These are phyloP conservation scores for Erodium moschatum DNA, from an alignment of 441 rosid species.

Conservation along the genomic window DNA sequence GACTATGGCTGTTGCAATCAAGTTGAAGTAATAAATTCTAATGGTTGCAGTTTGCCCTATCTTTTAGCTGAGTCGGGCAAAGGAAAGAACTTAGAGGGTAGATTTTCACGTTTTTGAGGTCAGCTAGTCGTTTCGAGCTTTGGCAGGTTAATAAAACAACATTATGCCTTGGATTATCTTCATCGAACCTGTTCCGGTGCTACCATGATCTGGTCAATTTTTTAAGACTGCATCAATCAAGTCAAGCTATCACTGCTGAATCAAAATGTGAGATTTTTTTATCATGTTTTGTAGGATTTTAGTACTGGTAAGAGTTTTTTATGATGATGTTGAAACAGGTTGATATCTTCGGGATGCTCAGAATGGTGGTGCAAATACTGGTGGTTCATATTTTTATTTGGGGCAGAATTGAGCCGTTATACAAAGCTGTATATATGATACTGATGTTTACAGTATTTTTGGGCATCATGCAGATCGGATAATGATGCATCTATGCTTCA, in stretches of 20 bases:
- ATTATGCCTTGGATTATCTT: background rate
- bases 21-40: constrained; percentile 1
- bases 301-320: background rate
- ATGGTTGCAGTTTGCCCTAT: background rate
- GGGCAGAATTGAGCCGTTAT: background rate
- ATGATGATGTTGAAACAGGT: background rate
- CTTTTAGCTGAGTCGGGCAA: background rate
- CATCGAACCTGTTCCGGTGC: too few species aligned
- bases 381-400: background rate
- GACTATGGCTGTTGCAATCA: constrained; percentile 8
- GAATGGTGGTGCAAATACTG: background rate
- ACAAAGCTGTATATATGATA: background rate
- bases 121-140: too few species aligned
- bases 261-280: background rate
- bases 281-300: too few species aligned
- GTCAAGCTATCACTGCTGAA: background rate
- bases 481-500: background rate
- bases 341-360: background rate
- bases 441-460: too few species aligned
- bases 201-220: background rate
- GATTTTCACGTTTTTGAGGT: background rate
- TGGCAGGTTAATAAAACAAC: background rate
- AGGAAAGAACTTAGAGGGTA: background rate
- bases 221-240: background rate
- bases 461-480: background rate